phyloP scores from a whole-genome alignment of 106 monocot species.

The Alisma plantagoaquatica region DNA sequence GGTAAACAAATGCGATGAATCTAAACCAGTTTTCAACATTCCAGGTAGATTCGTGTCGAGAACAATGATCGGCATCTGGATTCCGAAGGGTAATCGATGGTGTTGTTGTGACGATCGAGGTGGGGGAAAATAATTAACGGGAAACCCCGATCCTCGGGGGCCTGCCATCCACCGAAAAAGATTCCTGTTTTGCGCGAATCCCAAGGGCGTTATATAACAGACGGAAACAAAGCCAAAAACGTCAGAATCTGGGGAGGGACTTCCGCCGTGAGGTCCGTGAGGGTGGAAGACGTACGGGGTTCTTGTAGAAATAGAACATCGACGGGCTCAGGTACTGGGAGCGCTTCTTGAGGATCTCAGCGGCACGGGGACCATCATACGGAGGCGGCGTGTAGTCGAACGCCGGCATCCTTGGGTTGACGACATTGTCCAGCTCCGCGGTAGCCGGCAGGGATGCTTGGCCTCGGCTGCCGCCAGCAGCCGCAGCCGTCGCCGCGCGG shows the following conservation, averaged over 20 bases:
- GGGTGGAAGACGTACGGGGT: conserved; percentile 33
- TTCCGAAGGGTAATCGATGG: too few relatives aligned
- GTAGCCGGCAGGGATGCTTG: neutral
- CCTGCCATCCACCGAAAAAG: too few relatives aligned
- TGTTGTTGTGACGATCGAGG: too few relatives aligned
- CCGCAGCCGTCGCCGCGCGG: conserved; percentile 2
- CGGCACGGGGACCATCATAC: conserved; percentile 60
- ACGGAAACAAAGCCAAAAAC: neutral
- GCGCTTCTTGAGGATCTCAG: conserved; percentile 59
- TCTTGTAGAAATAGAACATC: conserved; percentile 63
- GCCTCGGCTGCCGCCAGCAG: neutral
- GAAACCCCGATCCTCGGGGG: too few relatives aligned
- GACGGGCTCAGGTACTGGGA: conserved; percentile 80
- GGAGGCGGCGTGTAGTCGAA: conserved; percentile 68
- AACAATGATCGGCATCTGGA: too few relatives aligned
- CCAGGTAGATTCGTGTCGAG: too few relatives aligned
- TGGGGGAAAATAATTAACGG: too few relatives aligned
- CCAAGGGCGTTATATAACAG: too few relatives aligned
- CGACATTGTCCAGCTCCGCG: conserved; percentile 7
- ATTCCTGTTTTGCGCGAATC: too few relatives aligned
- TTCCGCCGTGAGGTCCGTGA: neutral
- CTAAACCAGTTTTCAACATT: neutral
- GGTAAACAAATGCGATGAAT: neutral
- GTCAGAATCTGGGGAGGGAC: neutral
- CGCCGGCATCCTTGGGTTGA: conserved; percentile 53